phyloP scores from a whole-genome alignment of 768 basidiomycete genomes.

The Clavaria fumosa region DNA sequence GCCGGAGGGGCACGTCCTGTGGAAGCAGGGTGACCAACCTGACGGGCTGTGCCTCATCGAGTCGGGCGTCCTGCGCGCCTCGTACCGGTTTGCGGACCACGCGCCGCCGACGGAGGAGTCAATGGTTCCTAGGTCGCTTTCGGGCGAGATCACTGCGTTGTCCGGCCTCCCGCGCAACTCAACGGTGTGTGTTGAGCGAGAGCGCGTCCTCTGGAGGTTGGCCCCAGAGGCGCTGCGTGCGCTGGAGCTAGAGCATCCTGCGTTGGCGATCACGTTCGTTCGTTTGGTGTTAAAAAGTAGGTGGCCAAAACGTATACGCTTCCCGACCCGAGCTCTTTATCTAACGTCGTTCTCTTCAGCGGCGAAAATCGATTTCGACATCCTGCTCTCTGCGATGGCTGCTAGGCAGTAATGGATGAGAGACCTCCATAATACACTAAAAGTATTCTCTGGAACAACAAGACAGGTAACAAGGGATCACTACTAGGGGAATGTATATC shows the following conservation, averaged over 20 bases:
- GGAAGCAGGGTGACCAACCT: constrained; percentile 56
- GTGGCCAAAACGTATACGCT: too few species aligned
- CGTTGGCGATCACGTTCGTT: constrained; percentile 47
- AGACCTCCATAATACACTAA: neutral
- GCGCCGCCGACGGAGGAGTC: constrained; percentile 62
- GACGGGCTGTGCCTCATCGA: constrained; percentile 86
- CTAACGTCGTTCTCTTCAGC: constrained; percentile 18
- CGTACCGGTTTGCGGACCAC: constrained; percentile 64
- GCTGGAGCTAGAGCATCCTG: constrained; percentile 55
- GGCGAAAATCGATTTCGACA: constrained; percentile 50
- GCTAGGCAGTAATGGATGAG: constrained; percentile 10
- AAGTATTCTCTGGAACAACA: neutral
- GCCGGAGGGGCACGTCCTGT: constrained; percentile 46
- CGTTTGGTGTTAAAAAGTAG: constrained; percentile 61
- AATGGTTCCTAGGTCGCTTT: constrained; percentile 86
- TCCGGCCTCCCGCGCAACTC: constrained; percentile 72
- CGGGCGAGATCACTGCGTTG: constrained; percentile 81
- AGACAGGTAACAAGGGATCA: neutral
- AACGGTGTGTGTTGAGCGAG: constrained; percentile 67
- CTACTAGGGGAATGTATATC: constrained; percentile 1
- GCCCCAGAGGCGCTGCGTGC: constrained; percentile 37
- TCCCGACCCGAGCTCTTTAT: neutral
- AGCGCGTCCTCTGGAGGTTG: constrained; percentile 72
- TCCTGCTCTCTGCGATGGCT: constrained; percentile 40
- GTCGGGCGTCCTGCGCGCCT: constrained; percentile 70